Percentiles rank a stretch among this genome's conserved stretches.
phyloP scores from a whole-genome alignment of 352 stramenopile species.

The Phytophthora pistaciae region DNA sequence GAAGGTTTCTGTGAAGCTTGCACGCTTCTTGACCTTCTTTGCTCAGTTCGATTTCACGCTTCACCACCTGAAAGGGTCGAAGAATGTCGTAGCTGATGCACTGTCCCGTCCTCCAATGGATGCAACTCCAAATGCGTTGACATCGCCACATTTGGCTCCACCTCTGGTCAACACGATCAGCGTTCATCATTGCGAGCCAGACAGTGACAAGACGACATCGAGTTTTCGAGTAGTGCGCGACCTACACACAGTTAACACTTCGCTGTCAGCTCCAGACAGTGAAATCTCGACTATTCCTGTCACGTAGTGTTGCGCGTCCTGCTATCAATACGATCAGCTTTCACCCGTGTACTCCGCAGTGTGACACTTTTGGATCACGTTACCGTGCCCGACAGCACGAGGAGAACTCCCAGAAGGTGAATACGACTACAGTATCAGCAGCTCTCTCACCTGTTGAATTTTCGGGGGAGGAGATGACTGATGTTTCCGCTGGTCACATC shows the following conservation, averaged over 20 bases:
- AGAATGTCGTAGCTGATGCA: constrained; percentile 8
- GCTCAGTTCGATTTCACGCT: constrained; percentile 9
- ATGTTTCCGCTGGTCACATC: no score
- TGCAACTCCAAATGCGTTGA: not conserved
- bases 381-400: no score
- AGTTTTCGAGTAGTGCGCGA: not conserved
- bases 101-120: not conserved
- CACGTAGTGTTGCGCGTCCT: no score
- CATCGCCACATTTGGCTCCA: not conserved
- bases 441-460: no score
- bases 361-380: no score
- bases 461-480: no score
- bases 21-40: constrained; percentile 19
- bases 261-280: not conserved
- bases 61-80: constrained; percentile 5
- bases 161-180: not conserved
- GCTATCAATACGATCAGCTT: no score
- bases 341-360: no score
- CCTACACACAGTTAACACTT: not conserved
- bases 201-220: not conserved
- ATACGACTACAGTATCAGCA: no score
- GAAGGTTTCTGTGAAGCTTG: constrained; percentile 8
- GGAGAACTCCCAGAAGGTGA: no score
- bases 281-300: no score
- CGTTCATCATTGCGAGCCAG: not conserved